Percentiles rank a stretch among this genome's conserved stretches.
phyloP scores from a whole-genome alignment of 2,329 filamentous ascomycete species.

The Chalaropsis thielavioides region DNA sequence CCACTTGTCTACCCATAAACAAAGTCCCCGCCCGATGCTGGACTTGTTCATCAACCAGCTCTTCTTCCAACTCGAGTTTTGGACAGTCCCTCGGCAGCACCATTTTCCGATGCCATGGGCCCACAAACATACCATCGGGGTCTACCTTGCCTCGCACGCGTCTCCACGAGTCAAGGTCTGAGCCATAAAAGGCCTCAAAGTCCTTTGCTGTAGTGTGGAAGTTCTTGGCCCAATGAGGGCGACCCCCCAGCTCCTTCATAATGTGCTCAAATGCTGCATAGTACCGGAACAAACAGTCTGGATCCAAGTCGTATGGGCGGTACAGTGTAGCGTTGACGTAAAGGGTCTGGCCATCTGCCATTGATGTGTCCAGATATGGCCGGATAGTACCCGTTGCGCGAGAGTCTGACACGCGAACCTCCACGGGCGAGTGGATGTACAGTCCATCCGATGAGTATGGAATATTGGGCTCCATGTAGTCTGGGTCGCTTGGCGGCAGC shows the following conservation, averaged over 20 bases:
- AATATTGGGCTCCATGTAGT: constrained; percentile 52
- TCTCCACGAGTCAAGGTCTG: constrained; percentile 52
- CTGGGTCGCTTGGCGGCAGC: constrained; percentile 45
- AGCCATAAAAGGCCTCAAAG: constrained; percentile 53
- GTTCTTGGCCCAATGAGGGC: constrained; percentile 89
- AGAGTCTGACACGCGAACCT: constrained; percentile 75
- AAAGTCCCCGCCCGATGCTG: not conserved
- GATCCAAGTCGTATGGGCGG: constrained; percentile 63
- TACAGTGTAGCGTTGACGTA: constrained; percentile 89
- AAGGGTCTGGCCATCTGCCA: constrained; percentile 53
- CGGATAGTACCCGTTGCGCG: constrained; percentile 26
- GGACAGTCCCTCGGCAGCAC: constrained; percentile 33
- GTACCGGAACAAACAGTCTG: constrained; percentile 61
- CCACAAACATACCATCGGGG: constrained; percentile 74
- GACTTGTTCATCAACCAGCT: constrained; percentile 12
- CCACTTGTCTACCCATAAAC: constrained; percentile 13
- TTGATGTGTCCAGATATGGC: constrained; percentile 55
- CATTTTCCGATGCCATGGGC: constrained; percentile 71
- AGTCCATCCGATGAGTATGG: constrained; percentile 67
- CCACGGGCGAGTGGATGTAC: constrained; percentile 79
- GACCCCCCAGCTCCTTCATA: constrained; percentile 70
- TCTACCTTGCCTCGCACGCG: constrained; percentile 56
- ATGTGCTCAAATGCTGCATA: constrained; percentile 85
- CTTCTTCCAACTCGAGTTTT: constrained; percentile 23
- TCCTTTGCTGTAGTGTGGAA: constrained; percentile 49